Evolutionary conservation across 2,329 filamentous ascomycete genomes (phyloP).

Genomic region (Alternaria dauci): DNA sequence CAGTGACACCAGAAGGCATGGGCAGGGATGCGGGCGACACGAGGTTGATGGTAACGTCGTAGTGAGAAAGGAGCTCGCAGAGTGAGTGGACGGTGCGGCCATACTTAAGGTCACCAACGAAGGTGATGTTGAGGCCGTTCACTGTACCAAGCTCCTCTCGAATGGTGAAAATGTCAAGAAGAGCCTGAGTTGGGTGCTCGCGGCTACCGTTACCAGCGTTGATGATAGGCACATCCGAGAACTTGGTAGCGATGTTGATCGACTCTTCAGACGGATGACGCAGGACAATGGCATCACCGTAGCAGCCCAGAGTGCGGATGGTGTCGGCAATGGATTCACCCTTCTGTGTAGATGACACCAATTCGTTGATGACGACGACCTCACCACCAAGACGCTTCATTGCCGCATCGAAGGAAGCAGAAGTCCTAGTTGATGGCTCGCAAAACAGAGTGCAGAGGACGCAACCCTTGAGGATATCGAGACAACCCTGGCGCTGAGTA

Average conservation of each 20-base stretch:
- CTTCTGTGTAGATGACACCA: slow-evolving; percentile 89
- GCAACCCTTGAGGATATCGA: slow-evolving; percentile 85
- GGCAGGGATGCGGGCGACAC: slow-evolving; percentile 82
- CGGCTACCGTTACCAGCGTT: slow-evolving; percentile 96
- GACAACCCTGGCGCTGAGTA: slow-evolving; percentile 88
- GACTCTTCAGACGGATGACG: slow-evolving; percentile 87
- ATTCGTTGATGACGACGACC: slow-evolving; percentile 81
- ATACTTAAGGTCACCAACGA: slow-evolving; percentile 90
- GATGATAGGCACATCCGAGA: slow-evolving; percentile 89
- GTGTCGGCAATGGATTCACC: slow-evolving; percentile 94
- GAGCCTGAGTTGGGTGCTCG: slow-evolving; percentile 97
- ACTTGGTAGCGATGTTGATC: slow-evolving; percentile 83
- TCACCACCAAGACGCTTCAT: slow-evolving; percentile 97
- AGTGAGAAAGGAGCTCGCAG: slow-evolving; percentile 91
- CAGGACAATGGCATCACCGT: slow-evolving; percentile 93
- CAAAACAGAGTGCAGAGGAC: slow-evolving; percentile 95
- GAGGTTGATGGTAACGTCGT: slow-evolving; percentile 92
- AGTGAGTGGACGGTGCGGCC: slow-evolving; percentile 95
- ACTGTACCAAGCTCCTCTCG: slow-evolving; percentile 96
- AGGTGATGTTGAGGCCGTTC: slow-evolving; percentile 94
- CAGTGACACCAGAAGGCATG: slow-evolving; percentile 77
- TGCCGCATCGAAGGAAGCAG: slow-evolving; percentile 93
- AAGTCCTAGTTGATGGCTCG: slow-evolving; percentile 95
- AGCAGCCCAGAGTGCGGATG: slow-evolving; percentile 90
- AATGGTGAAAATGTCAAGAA: slow-evolving; percentile 98